phyloP scores from a whole-genome alignment of 108 stramenopile genomes.

The Chaetoceros tenuissimus region DNA sequence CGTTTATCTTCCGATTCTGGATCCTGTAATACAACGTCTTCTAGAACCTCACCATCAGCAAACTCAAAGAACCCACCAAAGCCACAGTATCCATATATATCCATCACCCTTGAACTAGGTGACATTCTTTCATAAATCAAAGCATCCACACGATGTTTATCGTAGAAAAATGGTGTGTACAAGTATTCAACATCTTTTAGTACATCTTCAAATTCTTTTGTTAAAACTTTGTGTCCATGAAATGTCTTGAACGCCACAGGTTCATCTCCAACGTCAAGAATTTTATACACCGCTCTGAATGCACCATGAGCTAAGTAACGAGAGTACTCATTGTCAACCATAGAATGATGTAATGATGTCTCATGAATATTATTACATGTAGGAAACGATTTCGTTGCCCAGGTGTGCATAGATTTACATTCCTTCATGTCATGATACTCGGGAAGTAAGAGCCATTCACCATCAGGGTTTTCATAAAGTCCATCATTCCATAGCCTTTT shows the following conservation, averaged over 20 bases:
- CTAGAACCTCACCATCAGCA: not conserved
- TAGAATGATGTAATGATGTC: conserved; percentile 12
- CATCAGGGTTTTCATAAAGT: no score
- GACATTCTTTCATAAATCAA: not conserved
- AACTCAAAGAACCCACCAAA: not conserved
- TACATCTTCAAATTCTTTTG: no score
- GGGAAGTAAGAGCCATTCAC: no score
- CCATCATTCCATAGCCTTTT: no score
- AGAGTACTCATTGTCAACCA: conserved; percentile 18
- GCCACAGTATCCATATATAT: conserved; percentile 5
- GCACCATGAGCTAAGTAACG: conserved; percentile 5
- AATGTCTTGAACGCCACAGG: not conserved
- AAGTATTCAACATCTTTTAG: conserved; percentile 4
- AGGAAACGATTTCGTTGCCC: conserved; percentile 55
- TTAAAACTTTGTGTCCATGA: no score
- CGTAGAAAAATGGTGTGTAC: no score
- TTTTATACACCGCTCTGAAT: not conserved
- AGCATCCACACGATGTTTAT: conserved; percentile 2
- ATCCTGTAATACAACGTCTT: not conserved
- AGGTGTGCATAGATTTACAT: conserved; percentile 48
- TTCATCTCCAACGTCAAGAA: not conserved
- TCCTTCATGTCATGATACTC: no score
- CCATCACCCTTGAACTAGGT: not conserved
- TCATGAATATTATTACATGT: conserved; percentile 77
- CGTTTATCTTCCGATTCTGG: not conserved